Evolutionary conservation across 305 asterid genomes (phyloP).

Genomic region (Galium porrigens): DNA sequence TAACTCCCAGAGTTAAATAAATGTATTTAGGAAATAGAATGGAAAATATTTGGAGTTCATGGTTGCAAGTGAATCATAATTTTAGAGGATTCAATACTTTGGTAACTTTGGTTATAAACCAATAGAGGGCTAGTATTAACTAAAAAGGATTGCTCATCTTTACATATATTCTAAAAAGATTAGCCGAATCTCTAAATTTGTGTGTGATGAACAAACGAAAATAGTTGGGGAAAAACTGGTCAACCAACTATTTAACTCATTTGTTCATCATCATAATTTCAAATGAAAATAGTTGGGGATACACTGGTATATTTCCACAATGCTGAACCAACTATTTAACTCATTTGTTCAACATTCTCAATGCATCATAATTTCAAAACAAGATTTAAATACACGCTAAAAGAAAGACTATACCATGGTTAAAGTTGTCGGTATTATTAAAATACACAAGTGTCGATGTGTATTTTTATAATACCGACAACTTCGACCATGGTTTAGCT

Average conservation of each 20-base stretch:
- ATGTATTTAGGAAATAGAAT: not conserved
- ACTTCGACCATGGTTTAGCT: not conserved
- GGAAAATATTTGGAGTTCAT: not conserved
- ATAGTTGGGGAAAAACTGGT: not conserved
- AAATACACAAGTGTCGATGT: no score
- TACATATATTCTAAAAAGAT: not conserved
- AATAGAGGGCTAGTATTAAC: not conserved
- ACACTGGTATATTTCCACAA: not conserved
- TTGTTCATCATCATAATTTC: not conserved
- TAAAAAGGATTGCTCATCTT: not conserved
- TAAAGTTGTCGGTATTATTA: not conserved
- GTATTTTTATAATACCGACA: not conserved
- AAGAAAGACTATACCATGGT: not conserved
- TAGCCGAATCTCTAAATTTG: not conserved
- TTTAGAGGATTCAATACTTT: not conserved
- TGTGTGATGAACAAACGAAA: slow-evolving; percentile 1
- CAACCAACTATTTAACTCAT: not conserved
- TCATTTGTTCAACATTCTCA: not conserved
- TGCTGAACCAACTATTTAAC: not conserved
- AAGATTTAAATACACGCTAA: not conserved
- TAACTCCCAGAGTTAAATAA: not conserved
- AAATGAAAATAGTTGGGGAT: not conserved
- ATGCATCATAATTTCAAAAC: not conserved
- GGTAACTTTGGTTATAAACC: not conserved
- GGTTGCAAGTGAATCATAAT: not conserved